Evolutionary conservation across 2,329 filamentous ascomycete genomes (phyloP).

Genomic region (Teratosphaeria gauchensis): DNA sequence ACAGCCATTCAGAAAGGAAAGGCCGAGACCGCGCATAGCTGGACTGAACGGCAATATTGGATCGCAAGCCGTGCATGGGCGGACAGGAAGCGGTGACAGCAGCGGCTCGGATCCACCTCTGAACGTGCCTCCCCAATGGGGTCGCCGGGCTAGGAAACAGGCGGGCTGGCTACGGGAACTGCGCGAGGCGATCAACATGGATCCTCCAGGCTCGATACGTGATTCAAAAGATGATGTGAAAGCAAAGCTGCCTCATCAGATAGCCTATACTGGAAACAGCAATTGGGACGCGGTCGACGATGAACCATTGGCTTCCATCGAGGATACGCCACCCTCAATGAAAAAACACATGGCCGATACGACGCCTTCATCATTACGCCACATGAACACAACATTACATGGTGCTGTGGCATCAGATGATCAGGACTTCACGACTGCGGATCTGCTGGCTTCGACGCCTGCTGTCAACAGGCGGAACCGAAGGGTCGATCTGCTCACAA

Average conservation of each 20-base stretch:
- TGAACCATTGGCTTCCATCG: conserved; percentile 31
- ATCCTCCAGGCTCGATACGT: not conserved
- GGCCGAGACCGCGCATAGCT: conserved; percentile 27
- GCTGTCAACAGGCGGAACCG: conserved; percentile 25
- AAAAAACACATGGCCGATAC: conserved; percentile 9
- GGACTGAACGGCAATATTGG: not conserved
- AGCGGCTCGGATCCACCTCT: conserved; percentile 34
- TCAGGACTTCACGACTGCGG: conserved; percentile 37
- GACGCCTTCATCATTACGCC: conserved; percentile 15
- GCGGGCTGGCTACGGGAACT: conserved; percentile 36
- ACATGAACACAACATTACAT: conserved; percentile 18
- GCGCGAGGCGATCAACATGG: conserved; percentile 9
- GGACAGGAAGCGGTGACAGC: conserved; percentile 23
- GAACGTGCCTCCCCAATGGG: conserved; percentile 38
- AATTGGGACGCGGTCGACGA: conserved; percentile 26
- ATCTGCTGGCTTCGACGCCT: conserved; percentile 40
- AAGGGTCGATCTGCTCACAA: conserved; percentile 33
- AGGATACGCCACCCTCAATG: conserved; percentile 33
- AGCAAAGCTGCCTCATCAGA: conserved; percentile 12
- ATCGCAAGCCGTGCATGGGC: conserved; percentile 1
- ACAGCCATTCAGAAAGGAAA: conserved; percentile 34
- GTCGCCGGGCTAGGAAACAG: conserved; percentile 31
- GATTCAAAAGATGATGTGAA: conserved; percentile 9
- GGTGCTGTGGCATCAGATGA: conserved; percentile 23
- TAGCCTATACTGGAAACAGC: conserved; percentile 15